Evolutionary conservation across 2,329 filamentous ascomycete species (phyloP).

Genomic region (Fusarium sp.): DNA sequence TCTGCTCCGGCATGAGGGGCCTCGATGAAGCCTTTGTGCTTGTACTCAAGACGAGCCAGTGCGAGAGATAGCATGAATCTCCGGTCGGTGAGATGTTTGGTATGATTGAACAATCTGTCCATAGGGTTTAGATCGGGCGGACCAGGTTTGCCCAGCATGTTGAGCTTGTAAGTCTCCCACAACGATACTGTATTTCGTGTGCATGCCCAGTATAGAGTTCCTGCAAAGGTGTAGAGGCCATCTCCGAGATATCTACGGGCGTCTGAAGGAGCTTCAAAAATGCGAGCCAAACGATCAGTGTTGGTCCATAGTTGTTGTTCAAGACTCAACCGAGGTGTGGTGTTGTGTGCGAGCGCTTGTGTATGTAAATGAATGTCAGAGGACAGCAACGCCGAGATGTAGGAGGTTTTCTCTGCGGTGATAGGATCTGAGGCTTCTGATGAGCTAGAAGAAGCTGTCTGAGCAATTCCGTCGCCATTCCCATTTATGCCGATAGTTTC

Average conservation of each 20-base stretch:
- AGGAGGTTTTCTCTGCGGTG: background rate
- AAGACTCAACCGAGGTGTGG: background rate
- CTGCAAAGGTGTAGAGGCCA: slow-evolving; percentile 40
- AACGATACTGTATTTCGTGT: slow-evolving; percentile 38
- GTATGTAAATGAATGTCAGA: slow-evolving; percentile 5
- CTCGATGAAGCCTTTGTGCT: slow-evolving; percentile 40
- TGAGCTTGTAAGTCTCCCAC: slow-evolving; percentile 39
- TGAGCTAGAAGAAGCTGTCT: slow-evolving; percentile 6
- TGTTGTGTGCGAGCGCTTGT: slow-evolving; percentile 2
- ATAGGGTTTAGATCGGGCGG: slow-evolving; percentile 13
- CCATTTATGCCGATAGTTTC: slow-evolving; percentile 18
- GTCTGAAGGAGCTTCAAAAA: slow-evolving; percentile 42
- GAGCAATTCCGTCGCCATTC: background rate
- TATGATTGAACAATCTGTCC: slow-evolving; percentile 45
- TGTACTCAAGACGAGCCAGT: slow-evolving; percentile 38
- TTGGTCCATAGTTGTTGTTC: slow-evolving; percentile 39
- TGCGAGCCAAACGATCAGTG: slow-evolving; percentile 41
- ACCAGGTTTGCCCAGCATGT: slow-evolving; percentile 10
- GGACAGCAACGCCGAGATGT: background rate
- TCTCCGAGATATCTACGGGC: slow-evolving; percentile 41
- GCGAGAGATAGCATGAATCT: slow-evolving; percentile 42
- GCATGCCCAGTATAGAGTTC: slow-evolving; percentile 45
- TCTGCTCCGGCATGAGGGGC: slow-evolving; percentile 3
- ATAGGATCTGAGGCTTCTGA: background rate
- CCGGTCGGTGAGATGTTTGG: slow-evolving; percentile 35